Base-by-base conservation (phyloP, 169 alveolate species). In the Eimeria falciformis region DNA sequence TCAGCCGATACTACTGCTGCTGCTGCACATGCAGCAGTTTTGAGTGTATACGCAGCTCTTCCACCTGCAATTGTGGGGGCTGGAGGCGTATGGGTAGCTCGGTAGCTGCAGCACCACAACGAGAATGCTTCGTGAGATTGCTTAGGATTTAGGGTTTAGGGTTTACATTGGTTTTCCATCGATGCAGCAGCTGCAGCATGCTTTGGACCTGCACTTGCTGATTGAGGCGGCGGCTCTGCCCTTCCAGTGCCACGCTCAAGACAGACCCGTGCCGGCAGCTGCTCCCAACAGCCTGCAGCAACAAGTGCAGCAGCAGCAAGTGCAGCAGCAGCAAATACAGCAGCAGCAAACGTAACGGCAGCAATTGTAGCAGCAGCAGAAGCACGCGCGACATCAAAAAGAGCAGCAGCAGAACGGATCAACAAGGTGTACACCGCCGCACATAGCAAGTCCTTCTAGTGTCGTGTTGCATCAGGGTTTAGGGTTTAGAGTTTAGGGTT, bases 401-500 rank as follows among this genome's bases (percentile, higher is more conserved):
- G 14, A 11, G 62, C 62, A 50, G 62, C 62, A 50, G 14, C n/a
- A 14, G 62, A 14, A 50, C 62, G n/a, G 62, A 50, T 14, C 14
- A 14, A 14, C 7, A 14, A 7, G 14, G 62, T 14, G 62, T 11
- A 7, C 7, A 11, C 62, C 62, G 14, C 62, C 14, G 62, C 62
- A 7, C 62, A 7, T 14, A 7, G 7, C 62, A 7, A 50, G 62
- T 11, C 14, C 62, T 14, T 50, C 62, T 14, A 14, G n/a, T 11
- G 14, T 7, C 62, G 62, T 50, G n/a, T 14, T 50, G n/a, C 14
- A 50, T 50, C 62, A 7, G n/a, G n/a, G 71, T 58, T 58, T 58
- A 58, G 71, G 71, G 71, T 58, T 58, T 58, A 58, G 71, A 33
- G 43, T 66, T 71, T 71, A 71, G 29, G 56, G 56, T 71, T 37